phyloP scores from a whole-genome alignment of 192 early-diverging fungal species.

The Backusella tuberculispora region DNA sequence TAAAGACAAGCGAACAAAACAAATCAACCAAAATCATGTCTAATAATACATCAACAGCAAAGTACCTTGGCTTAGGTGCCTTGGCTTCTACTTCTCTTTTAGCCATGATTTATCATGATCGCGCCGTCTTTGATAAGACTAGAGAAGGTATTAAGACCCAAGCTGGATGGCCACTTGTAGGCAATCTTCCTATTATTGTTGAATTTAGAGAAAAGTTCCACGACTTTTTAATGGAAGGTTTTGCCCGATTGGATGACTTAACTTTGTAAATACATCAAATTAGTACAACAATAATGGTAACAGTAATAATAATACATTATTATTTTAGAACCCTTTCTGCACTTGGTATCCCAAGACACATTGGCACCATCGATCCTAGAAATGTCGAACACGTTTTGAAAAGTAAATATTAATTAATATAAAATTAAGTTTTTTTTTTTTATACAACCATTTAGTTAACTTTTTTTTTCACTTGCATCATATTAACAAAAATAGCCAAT shows the following conservation, averaged over 20 bases:
- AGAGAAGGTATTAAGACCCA: constrained; percentile 15
- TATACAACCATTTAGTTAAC: not conserved
- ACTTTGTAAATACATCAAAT: constrained; percentile 15
- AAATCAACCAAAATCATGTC: constrained; percentile 14
- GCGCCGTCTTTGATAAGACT: constrained; percentile 26
- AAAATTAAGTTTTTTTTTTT: not conserved
- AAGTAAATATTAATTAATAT: constrained; percentile 24
- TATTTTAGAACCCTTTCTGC: constrained; percentile 27
- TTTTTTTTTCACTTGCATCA: not conserved
- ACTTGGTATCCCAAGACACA: constrained; percentile 30
- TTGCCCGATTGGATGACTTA: constrained; percentile 19
- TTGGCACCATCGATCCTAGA: constrained; percentile 37
- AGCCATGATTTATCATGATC: constrained; percentile 31
- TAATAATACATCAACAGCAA: not conserved
- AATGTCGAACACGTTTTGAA: constrained; percentile 46
- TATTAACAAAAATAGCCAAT: constrained; percentile 20
- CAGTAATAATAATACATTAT: not conserved
- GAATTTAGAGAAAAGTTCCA: constrained; percentile 7
- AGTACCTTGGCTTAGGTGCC: not conserved
- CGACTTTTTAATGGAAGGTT: constrained; percentile 24
- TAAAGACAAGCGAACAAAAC: not conserved
- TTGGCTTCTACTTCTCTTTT: constrained; percentile 18
- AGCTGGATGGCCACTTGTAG: constrained; percentile 33
- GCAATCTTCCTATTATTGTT: constrained; percentile 28
- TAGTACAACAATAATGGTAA: not conserved